phyloP scores from a whole-genome alignment of 352 stramenopile species.

The Pythium brassicae region DNA sequence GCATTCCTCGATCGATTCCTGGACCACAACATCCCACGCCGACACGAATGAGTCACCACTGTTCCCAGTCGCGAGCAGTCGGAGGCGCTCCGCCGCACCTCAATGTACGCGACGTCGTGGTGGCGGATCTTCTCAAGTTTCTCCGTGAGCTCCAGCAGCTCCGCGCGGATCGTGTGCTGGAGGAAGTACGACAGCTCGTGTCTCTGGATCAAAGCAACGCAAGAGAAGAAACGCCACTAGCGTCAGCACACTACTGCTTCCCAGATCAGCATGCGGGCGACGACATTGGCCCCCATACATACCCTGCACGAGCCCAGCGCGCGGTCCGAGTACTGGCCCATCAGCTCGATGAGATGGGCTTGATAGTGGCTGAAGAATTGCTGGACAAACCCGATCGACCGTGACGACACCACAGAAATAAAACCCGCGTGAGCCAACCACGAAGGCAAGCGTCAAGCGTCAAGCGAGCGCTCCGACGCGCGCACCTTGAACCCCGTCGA shows the following conservation, averaged over 20 bases:
- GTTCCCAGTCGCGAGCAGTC: no score
- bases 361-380: slow-evolving; percentile 77
- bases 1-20: slow-evolving; percentile 53
- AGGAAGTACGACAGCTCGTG: slow-evolving; percentile 64
- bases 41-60: not conserved
- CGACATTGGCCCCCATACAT: not conserved
- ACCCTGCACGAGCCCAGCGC: slow-evolving; percentile 61
- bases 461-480: no score
- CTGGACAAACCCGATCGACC: slow-evolving; percentile 15
- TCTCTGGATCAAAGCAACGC: slow-evolving; percentile 28
- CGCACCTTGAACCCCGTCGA: slow-evolving; percentile 63
- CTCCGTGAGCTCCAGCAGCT: slow-evolving; percentile 47
- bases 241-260: not conserved
- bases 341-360: slow-evolving; percentile 58
- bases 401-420: not conserved
- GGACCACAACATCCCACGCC: no score
- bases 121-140: slow-evolving; percentile 63
- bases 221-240: not conserved
- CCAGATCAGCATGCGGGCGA: not conserved
- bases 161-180: slow-evolving; percentile 43
- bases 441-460: no score
- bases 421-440: not conserved
- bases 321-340: slow-evolving; percentile 64
- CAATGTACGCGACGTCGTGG: slow-evolving; percentile 43
- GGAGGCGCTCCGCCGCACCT: slow-evolving; percentile 15